Evolutionary conservation across 176 grass and related monocot species (phyloP), one percentile per base, ranked within the genome.

Genomic region (Juncus inflexus): DNA sequence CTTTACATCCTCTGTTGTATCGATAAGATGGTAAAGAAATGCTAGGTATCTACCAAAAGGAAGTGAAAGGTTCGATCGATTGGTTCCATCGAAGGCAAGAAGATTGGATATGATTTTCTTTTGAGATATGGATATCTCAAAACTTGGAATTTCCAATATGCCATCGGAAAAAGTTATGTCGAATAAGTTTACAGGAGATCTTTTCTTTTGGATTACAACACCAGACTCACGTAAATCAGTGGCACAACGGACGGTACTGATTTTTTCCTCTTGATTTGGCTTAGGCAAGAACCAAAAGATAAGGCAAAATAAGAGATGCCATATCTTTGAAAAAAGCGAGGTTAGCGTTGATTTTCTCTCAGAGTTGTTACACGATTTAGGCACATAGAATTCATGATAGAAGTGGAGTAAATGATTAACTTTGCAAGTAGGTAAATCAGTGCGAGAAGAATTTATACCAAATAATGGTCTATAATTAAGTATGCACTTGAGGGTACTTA

Each of bases 151-250:
- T 64, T 64, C 61, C 40, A 64, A 64, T 41, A 43, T 12, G 40
- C 37, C 37, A 64, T 64, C 43, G 13, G 40, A 7, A 42, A 64
- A 64, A 0, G 10, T 41, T n/a, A n/a, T 64, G 43, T 64, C 61
- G 7, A 64, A 40, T 14, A 43, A 43, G 16, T 42, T 6, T 14
- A 14, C 61, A 7, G 61, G 61, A 10, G 16, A 42, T 7, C 16
- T 16, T 9, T 70, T 70, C 49, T n/a, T 56, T 56, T 3, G 16
- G 40, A 70, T 37, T 54, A 56, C 7, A 6, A 70, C 50, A 39
- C 66, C 66, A 4, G 66, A 42, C 15, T 70, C 66, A 15, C 52
- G 14, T 3, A 70, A 50, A 52, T 70, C 66, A 3, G 50, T 70
- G 35, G 66, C 50, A 2, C 50, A 49, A 15, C 49, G 66, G 3